A percentile compares a stretch with the other conserved stretches of the same genome.
Evolutionary conservation across 2,329 filamentous ascomycete species (phyloP).

Genomic region (Pseudodiploospora longispora): DNA sequence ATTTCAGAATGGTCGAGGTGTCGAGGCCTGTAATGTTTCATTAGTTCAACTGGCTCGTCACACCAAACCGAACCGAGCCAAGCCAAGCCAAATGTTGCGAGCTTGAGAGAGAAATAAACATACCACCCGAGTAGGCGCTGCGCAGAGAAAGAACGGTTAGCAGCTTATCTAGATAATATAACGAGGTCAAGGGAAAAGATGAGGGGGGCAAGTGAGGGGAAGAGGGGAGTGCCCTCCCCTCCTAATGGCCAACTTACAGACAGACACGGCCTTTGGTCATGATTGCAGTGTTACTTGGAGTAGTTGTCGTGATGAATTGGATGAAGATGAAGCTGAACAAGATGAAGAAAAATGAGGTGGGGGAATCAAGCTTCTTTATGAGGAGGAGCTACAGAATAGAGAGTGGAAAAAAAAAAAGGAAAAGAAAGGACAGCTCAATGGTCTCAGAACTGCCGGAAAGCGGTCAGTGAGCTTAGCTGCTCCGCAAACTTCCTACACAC

Average conservation of each 20-base stretch:
- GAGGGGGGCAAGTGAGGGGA: neutral
- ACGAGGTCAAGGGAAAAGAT: neutral
- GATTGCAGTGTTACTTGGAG: neutral
- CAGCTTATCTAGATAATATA: neutral
- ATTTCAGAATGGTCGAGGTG: slow-evolving; percentile 33
- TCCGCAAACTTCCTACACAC: no score
- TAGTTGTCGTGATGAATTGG: neutral
- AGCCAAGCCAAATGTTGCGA: neutral
- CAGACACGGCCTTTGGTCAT: slow-evolving; percentile 7
- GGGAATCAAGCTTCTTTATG: no score
- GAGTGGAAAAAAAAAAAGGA: no score
- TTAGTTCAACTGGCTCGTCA: neutral
- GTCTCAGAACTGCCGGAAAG: no score
- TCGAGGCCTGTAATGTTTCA: slow-evolving; percentile 25
- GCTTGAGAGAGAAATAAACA: neutral
- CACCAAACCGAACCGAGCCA: neutral
- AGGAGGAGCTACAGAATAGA: no score
- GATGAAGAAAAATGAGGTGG: no score
- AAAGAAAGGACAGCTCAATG: no score
- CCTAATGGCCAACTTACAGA: slow-evolving; percentile 1
- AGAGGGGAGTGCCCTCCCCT: neutral
- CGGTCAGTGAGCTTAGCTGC: no score
- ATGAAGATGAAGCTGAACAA: no score
- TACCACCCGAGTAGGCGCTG: slow-evolving; percentile 1
- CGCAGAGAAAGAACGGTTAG: neutral